These are phyloP conservation scores for Marasmius oreades DNA, from an alignment of 1,284 basidiomycete genomes.

Conservation along the genomic window DNA sequence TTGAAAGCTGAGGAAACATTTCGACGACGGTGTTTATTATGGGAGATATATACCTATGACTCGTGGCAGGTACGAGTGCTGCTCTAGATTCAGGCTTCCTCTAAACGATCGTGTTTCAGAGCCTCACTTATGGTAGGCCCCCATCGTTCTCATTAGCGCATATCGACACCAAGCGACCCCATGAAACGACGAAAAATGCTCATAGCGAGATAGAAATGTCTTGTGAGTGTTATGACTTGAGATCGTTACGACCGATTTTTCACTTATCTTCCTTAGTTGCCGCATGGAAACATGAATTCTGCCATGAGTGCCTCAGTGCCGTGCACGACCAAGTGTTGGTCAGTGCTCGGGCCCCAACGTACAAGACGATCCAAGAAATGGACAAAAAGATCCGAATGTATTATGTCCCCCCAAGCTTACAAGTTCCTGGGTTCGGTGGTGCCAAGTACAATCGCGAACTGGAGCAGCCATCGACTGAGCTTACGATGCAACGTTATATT, in stretches of 20 bases:
- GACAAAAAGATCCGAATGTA: conserved; percentile 54
- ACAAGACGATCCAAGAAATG: conserved; percentile 57
- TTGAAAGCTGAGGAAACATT: conserved; percentile 54
- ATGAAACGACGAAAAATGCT: conserved; percentile 43
- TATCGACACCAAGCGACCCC: conserved; percentile 57
- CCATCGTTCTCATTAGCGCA: conserved; percentile 59
- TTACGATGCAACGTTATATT: conserved; percentile 63
- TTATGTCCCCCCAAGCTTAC: conserved; percentile 58
- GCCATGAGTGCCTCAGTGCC: conserved; percentile 54
- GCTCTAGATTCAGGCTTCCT: neutral
- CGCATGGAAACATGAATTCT: conserved; percentile 64
- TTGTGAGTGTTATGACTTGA: conserved; percentile 40
- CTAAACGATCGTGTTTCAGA: conserved; percentile 33
- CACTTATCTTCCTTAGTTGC: conserved; percentile 36
- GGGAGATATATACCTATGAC: conserved; percentile 65
- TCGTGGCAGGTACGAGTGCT: conserved; percentile 56
- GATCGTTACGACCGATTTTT: neutral
- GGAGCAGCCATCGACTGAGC: conserved; percentile 45
- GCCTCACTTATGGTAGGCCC: conserved; percentile 67
- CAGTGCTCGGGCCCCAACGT: conserved; percentile 54
- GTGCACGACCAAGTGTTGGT: conserved; percentile 62
- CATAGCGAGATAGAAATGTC: conserved; percentile 60
- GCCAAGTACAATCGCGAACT: conserved; percentile 38
- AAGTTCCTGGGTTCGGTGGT: conserved; percentile 61
- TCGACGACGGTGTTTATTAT: conserved; percentile 57